Percentiles rank a stretch among this genome's conserved stretches.
phyloP scores from a whole-genome alignment of 2,329 filamentous ascomycete species.

The Nectriaceae sp. region DNA sequence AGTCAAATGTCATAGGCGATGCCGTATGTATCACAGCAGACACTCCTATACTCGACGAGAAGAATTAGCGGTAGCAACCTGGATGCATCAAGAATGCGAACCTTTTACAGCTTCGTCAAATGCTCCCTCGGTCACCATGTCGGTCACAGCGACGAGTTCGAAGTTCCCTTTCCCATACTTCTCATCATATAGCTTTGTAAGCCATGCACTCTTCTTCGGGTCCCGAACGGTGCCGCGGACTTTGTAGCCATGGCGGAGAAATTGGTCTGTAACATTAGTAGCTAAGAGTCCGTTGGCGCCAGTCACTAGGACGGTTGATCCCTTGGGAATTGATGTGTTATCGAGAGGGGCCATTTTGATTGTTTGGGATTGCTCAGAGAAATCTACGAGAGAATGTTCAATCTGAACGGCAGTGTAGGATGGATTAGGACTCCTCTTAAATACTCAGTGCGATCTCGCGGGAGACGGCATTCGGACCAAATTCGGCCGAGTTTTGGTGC shows the following conservation, averaged over 20 bases:
- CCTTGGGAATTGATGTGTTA: slow-evolving; percentile 1
- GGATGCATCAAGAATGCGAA: neutral
- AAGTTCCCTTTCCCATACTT: slow-evolving; percentile 34
- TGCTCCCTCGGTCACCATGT: slow-evolving; percentile 28
- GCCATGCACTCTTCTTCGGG: slow-evolving; percentile 31
- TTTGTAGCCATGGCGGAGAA: slow-evolving; percentile 38
- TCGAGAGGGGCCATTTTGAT: neutral
- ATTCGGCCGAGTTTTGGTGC: too few species aligned
- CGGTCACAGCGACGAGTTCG: slow-evolving; percentile 32
- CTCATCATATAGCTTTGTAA: slow-evolving; percentile 27
- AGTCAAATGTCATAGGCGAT: slow-evolving; percentile 31
- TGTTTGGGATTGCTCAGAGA: neutral
- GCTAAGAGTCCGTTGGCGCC: slow-evolving; percentile 42
- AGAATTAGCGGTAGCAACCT: neutral
- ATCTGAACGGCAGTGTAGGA: too few species aligned
- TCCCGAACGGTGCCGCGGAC: slow-evolving; percentile 44
- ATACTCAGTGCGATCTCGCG: too few species aligned
- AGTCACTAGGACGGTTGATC: slow-evolving; percentile 40
- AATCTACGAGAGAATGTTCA: neutral
- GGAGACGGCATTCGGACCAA: too few species aligned
- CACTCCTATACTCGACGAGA: slow-evolving; percentile 12
- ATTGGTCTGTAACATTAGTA: slow-evolving; percentile 37
- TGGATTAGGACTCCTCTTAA: too few species aligned
- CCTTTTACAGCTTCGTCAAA: slow-evolving; percentile 29
- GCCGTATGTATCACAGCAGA: slow-evolving; percentile 41